A percentile compares a stretch with the other conserved stretches of the same genome.
These are phyloP conservation scores for Phialocephala sp. DNA, from an alignment of 2,329 filamentous ascomycete species.

Conservation along the genomic window DNA sequence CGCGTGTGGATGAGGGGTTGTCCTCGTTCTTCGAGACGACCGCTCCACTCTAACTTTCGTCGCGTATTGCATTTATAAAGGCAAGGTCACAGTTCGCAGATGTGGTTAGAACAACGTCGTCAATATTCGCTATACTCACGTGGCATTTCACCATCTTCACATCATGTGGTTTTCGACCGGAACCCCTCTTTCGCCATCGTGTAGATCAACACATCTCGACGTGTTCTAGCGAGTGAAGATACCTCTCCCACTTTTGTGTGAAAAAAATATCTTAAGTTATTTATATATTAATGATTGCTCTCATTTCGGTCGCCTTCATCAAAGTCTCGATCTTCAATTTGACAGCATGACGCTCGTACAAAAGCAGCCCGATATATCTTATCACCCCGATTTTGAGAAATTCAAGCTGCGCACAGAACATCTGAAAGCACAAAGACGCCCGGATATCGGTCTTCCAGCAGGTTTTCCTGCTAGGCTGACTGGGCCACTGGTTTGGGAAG, in stretches of 20 bases:
- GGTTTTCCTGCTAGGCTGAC: constrained; percentile 57
- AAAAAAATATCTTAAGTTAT: background rate
- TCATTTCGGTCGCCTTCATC: background rate
- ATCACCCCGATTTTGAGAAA: constrained; percentile 59
- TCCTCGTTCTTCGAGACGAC: background rate
- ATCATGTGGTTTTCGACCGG: background rate
- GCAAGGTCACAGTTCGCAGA: no score
- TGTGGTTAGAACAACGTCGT: background rate
- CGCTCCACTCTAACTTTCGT: no score
- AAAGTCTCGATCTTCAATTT: background rate
- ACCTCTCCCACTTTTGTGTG: background rate
- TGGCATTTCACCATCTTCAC: constrained; percentile 12
- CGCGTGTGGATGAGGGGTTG: background rate
- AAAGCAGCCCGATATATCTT: constrained; percentile 62
- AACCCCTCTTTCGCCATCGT: constrained; percentile 4
- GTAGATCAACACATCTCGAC: constrained; percentile 6
- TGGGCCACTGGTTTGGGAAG: constrained; percentile 63
- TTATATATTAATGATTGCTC: background rate
- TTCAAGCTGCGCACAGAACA: constrained; percentile 57
- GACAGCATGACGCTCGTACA: background rate
- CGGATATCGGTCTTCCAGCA: constrained; percentile 50
- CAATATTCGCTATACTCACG: constrained; percentile 17
- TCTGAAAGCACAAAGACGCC: constrained; percentile 49
- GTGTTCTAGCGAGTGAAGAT: background rate
- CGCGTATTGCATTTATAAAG: no score